Conservation (phyloP, 2,329 filamentous ascomycete species). For the Hypoxylon sp. region DNA sequence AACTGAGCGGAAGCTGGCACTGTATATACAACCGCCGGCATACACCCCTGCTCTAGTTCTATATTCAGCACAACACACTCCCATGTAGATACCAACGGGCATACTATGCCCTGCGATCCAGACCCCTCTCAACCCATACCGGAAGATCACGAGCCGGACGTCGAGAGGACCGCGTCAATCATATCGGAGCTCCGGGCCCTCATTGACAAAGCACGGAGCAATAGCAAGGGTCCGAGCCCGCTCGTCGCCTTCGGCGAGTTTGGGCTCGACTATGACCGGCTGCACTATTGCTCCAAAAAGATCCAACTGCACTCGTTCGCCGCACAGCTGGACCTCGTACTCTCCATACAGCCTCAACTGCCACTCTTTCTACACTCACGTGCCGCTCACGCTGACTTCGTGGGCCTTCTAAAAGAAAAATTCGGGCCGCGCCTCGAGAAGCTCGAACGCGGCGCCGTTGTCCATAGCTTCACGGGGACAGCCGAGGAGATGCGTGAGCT, state of each 20-base stretch:
- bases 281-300: conserved; percentile 84
- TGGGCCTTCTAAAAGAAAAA: conserved; percentile 74
- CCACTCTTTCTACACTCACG: conserved; percentile 94
- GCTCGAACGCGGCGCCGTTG: conserved; percentile 83
- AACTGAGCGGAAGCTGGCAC: conserved; percentile 72
- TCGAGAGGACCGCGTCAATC: conserved; percentile 62
- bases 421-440: conserved; percentile 73
- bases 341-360: conserved; percentile 77
- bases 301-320: conserved; percentile 89
- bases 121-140: conserved; percentile 63
- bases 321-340: conserved; percentile 83
- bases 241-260: conserved; percentile 93
- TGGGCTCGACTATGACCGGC: conserved; percentile 94
- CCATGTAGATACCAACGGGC: conserved; percentile 61
- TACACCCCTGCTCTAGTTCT: conserved; percentile 90
- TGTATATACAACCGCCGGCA: conserved; percentile 91
- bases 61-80: conserved; percentile 75
- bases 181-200: conserved; percentile 75
- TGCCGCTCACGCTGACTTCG: conserved; percentile 88
- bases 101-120: conserved; percentile 69
- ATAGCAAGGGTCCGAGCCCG: conserved; percentile 53
- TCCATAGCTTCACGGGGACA: conserved; percentile 96
- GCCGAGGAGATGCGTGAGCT: conserved; percentile 86
- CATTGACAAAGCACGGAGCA: conserved; percentile 70
- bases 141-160: conserved; percentile 65